phyloP scores from a whole-genome alignment of 805 yeast genomes.

The Starmerella bombicola region DNA sequence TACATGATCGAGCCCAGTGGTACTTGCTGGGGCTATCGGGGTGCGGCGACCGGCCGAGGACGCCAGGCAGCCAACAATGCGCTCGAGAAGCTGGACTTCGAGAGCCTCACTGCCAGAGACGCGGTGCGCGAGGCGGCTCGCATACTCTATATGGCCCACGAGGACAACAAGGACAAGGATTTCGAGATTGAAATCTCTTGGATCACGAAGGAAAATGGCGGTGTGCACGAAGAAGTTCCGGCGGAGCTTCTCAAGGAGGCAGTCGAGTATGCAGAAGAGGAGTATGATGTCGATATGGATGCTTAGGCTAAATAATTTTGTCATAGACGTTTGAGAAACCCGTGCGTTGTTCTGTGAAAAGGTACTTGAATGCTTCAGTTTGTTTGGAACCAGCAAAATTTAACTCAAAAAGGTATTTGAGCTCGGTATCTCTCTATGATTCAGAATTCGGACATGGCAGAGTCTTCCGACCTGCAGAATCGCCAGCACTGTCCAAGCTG shows the following conservation, averaged over 20 bases:
- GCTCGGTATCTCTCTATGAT: conserved; percentile 96
- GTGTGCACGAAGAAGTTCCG: conserved; percentile 70
- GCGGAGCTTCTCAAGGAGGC: conserved; percentile 73
- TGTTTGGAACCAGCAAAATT: too few species aligned
- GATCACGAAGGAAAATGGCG: conserved; percentile 65
- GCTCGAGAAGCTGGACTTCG: conserved; percentile 74
- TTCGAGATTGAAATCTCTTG: conserved; percentile 91
- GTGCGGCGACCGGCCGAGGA: conserved; percentile 97
- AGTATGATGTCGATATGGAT: conserved; percentile 40
- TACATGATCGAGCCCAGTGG: conserved; percentile 98
- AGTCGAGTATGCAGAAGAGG: conserved; percentile 67
- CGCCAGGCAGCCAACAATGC: conserved; percentile 97
- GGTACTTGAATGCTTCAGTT: too few species aligned
- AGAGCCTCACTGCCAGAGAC: conserved; percentile 55
- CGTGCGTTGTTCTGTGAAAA: too few species aligned
- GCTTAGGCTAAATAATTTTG: too few species aligned
- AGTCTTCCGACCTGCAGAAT: conserved; percentile 91
- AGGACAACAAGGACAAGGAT: conserved; percentile 94
- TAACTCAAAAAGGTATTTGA: too few species aligned
- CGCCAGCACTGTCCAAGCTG: conserved; percentile 96
- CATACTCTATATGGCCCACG: conserved; percentile 87
- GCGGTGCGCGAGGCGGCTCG: conserved; percentile 91
- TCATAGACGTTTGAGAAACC: too few species aligned
- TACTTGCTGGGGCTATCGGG: conserved; percentile 90
- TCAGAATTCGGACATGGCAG: conserved; percentile 96